Evolutionary conservation across 2,329 filamentous ascomycete genomes (phyloP).

Genomic region (Verticillium tricorpus): DNA sequence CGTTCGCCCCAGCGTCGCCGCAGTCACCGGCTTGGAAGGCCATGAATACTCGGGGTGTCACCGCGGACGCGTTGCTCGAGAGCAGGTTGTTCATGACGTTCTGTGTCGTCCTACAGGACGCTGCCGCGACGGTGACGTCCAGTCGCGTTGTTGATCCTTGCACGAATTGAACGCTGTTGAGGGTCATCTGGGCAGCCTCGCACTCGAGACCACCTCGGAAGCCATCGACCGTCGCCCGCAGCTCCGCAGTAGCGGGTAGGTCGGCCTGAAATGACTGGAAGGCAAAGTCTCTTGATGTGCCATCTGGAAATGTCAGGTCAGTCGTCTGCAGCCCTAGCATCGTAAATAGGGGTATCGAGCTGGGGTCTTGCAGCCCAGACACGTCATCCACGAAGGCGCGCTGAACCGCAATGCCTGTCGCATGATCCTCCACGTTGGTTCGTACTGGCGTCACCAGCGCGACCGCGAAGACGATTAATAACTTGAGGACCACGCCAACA

Average conservation of each 20-base stretch:
- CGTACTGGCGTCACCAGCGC: conserved; percentile 28
- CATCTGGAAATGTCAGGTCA: conserved; percentile 22
- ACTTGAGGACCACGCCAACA: conserved; percentile 24
- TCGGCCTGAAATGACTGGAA: conserved; percentile 27
- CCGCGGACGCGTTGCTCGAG: conserved; percentile 2
- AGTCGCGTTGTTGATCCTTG: conserved; percentile 15
- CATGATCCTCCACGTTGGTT: conserved; percentile 18
- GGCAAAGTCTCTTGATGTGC: conserved; percentile 25
- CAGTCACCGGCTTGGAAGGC: conserved; percentile 17
- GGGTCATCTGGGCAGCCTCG: conserved; percentile 18
- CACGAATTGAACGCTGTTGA: conserved; percentile 18
- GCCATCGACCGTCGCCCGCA: conserved; percentile 28
- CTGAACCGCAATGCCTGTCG: conserved; percentile 18
- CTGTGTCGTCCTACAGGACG: conserved; percentile 13
- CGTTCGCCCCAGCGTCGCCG: conserved; percentile 7
- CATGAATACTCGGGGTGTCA: conserved; percentile 14
- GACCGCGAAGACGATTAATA: conserved; percentile 28
- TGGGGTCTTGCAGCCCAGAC: background rate
- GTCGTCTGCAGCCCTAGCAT: conserved; percentile 26
- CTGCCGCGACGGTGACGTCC: conserved; percentile 22
- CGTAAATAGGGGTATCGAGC: conserved; percentile 13
- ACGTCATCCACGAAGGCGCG: conserved; percentile 25
- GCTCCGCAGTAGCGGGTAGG: conserved; percentile 14
- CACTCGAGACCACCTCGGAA: conserved; percentile 27
- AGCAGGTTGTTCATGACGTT: conserved; percentile 13